These are phyloP conservation scores for Agastache rugosa DNA, from an alignment of 257 asterid species.

Conservation along the genomic window DNA sequence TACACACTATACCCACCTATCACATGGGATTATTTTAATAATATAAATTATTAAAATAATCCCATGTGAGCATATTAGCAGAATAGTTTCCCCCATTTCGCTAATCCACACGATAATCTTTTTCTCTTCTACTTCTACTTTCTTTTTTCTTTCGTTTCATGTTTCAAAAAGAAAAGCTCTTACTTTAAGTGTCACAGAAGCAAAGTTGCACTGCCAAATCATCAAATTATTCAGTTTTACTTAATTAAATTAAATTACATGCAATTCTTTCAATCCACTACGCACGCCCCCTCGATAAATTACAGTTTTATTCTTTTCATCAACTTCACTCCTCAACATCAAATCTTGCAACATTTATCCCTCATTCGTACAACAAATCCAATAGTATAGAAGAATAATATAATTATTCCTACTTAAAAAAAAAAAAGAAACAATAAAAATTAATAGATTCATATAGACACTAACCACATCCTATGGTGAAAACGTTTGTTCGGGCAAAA, in stretches of 20 bases:
- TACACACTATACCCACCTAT: too few relatives aligned
- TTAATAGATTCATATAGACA: neutral
- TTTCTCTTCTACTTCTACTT: neutral
- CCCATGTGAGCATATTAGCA: too few relatives aligned
- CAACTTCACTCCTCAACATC: slow-evolving; percentile 10
- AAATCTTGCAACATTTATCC: neutral
- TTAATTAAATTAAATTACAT: slow-evolving; percentile 34
- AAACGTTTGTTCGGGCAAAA: neutral
- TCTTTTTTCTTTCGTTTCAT: neutral
- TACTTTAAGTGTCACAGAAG: slow-evolving; percentile 46
- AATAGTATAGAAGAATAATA: neutral
- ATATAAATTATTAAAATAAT: too few relatives aligned
- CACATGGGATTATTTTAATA: too few relatives aligned
- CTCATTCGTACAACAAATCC: neutral
- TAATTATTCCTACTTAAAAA: neutral
- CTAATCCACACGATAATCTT: neutral
- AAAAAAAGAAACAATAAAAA: neutral
- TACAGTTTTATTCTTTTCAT: neutral
- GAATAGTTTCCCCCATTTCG: neutral
- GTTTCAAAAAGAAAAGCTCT: slow-evolving; percentile 32
- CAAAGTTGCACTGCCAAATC: slow-evolving; percentile 29
- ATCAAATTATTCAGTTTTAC: slow-evolving; percentile 14
- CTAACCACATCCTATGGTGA: neutral
- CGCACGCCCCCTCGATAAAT: neutral
- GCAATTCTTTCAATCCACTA: slow-evolving; percentile 26